Percentiles rank a stretch among this genome's conserved stretches.
These are phyloP conservation scores for Styphnolobium japonicum DNA, from an alignment of 306 rosid species.

Conservation along the genomic window DNA sequence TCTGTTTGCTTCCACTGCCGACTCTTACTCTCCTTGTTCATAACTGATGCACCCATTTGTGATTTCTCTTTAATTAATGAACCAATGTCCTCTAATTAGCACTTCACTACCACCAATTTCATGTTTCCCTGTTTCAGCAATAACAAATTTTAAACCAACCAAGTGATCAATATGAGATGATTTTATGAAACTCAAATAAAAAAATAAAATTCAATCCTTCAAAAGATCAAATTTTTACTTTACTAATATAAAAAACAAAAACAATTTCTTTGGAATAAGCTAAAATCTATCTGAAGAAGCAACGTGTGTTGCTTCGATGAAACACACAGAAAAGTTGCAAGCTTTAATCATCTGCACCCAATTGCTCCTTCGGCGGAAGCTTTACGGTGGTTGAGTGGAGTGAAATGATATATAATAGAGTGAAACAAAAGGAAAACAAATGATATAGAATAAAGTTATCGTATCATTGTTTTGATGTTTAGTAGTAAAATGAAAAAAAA, in stretches of 20 bases:
- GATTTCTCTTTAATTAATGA: not conserved
- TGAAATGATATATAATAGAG: no score
- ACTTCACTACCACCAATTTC: not conserved
- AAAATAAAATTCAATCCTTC: not conserved
- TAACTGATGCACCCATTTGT: conserved; percentile 31
- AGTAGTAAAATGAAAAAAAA: no score
- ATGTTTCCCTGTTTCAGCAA: not conserved
- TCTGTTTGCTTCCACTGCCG: conserved; percentile 48
- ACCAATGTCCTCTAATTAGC: not conserved
- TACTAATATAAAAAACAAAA: no score
- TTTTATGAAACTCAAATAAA: not conserved
- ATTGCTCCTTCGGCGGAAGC: not conserved
- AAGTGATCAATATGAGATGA: not conserved
- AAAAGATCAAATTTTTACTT: no score
- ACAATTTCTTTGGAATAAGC: no score
- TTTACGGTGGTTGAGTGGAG: no score
- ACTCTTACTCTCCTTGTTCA: conserved; percentile 22
- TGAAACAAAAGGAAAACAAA: no score
- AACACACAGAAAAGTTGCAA: no score
- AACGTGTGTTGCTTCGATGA: no score
- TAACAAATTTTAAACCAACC: not conserved
- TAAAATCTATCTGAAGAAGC: no score
- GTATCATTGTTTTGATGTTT: no score
- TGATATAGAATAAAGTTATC: no score
- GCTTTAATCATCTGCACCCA: not conserved